Percentiles rank a stretch among this genome's conserved stretches.
phyloP scores from a whole-genome alignment of 169 alveolate species.

The Eimeria acervulina region DNA sequence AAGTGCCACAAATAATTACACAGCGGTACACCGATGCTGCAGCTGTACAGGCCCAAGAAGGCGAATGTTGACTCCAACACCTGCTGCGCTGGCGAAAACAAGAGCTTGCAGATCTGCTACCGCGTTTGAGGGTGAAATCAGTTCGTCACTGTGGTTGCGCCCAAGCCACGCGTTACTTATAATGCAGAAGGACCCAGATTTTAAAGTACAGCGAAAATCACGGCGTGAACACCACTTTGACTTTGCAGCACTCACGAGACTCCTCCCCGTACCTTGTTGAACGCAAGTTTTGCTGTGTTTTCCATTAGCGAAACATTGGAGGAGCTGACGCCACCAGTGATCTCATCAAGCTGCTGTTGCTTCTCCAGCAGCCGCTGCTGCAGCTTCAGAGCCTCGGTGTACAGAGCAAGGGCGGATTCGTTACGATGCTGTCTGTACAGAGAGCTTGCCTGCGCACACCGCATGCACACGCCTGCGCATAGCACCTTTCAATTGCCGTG shows the following conservation, averaged over 20 bases:
- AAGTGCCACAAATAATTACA: background rate
- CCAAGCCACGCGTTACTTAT: background rate
- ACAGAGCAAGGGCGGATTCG: conserved; percentile 76
- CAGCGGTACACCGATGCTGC: background rate
- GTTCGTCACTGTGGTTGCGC: background rate
- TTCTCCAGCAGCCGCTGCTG: conserved; percentile 76
- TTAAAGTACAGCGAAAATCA: background rate
- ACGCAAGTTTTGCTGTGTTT: conserved; percentile 81
- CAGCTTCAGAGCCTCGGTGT: conserved; percentile 77
- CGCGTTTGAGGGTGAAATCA: background rate
- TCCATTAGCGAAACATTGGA: conserved; percentile 74
- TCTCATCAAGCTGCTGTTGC: conserved; percentile 76
- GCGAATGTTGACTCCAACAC: background rate
- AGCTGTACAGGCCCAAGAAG: background rate
- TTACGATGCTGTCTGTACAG: conserved; percentile 69
- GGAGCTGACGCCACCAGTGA: conserved; percentile 58
- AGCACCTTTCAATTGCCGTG: background rate
- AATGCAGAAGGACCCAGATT: background rate
- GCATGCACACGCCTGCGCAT: background rate
- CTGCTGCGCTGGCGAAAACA: conserved; percentile 9
- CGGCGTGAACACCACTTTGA: background rate
- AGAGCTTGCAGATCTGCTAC: background rate
- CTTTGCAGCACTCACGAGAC: background rate
- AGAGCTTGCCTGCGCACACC: conserved; percentile 80
- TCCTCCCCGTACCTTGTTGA: conserved; percentile 67